Evolutionary conservation across 1,284 basidiomycete genomes (phyloP).

Genomic region (Cutaneotrichosporon cutaneum): DNA sequence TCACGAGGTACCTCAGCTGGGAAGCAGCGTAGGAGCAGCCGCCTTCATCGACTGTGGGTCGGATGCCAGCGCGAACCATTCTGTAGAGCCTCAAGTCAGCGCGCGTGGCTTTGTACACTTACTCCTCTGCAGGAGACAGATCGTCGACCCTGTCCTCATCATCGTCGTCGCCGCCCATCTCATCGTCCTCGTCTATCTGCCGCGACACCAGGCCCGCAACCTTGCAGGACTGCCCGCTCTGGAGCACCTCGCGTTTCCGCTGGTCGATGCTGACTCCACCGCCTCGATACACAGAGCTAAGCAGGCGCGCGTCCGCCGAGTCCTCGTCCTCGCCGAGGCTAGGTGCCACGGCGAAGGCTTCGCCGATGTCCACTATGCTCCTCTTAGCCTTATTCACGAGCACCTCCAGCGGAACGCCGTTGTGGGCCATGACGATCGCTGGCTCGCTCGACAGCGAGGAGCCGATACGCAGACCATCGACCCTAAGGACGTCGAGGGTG

Average conservation of each 20-base stretch:
- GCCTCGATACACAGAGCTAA: conserved; percentile 20
- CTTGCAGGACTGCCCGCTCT: conserved; percentile 26
- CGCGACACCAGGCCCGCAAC: conserved; percentile 30
- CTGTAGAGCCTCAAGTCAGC: conserved; percentile 16
- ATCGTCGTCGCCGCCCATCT: conserved; percentile 7
- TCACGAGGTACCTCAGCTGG: conserved; percentile 35
- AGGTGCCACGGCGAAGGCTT: conserved; percentile 22
- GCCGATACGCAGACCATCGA: conserved; percentile 31
- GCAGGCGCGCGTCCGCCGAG: conserved; percentile 26
- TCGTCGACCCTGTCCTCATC: conserved; percentile 5
- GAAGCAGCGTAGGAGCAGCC: conserved; percentile 21
- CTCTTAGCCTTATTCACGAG: conserved; percentile 28
- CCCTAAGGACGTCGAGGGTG: conserved; percentile 35
- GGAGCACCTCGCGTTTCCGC: conserved; percentile 25
- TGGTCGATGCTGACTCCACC: conserved; percentile 38
- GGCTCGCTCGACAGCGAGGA: conserved; percentile 34
- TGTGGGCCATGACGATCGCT: conserved; percentile 33
- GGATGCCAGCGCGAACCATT: conserved; percentile 26
- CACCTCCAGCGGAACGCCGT: conserved; percentile 29
- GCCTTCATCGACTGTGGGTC: conserved; percentile 9
- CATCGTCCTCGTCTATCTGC: conserved; percentile 3
- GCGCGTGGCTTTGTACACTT: neutral
- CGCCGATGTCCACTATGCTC: conserved; percentile 27
- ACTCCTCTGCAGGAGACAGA: conserved; percentile 35
- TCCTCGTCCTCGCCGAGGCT: conserved; percentile 27